Conservation (phyloP, 345 rosid genomes). For the Triadica sebifera region DNA sequence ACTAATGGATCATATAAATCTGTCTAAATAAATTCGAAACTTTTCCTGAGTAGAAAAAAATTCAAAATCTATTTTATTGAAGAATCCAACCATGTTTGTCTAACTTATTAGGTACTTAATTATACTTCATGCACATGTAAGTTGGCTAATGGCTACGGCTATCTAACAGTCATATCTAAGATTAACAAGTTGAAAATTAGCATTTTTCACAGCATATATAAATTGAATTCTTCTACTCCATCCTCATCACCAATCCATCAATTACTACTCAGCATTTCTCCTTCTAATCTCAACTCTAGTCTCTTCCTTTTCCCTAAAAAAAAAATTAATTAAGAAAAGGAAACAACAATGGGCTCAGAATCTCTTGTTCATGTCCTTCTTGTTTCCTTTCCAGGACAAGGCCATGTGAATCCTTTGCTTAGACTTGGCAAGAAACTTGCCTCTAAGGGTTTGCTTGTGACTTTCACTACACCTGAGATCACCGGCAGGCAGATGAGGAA, state of each 20-base stretch:
- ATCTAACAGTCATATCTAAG: not conserved
- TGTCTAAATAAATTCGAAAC: too few relatives aligned
- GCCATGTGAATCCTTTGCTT: conserved; percentile 79
- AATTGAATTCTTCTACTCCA: not conserved
- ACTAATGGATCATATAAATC: too few relatives aligned
- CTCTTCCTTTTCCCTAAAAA: not conserved
- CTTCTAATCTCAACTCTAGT: not conserved
- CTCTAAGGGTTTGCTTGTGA: conserved; percentile 69
- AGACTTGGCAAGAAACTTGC: conserved; percentile 75
- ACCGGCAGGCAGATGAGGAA: conserved; percentile 55
- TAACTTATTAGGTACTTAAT: too few relatives aligned
- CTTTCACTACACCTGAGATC: conserved; percentile 53
- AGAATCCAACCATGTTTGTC: too few relatives aligned
- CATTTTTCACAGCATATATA: not conserved
- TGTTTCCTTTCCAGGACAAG: conserved; percentile 39
- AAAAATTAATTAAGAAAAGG: not conserved
- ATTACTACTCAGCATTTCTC: not conserved
- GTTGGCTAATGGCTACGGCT: not conserved
- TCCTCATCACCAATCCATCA: not conserved
- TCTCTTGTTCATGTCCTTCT: not conserved
- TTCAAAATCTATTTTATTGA: not conserved
- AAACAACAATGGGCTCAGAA: conserved; percentile 35
- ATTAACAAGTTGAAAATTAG: not conserved
- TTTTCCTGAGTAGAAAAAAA: not conserved
- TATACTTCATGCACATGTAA: not conserved